Evolutionary conservation across 352 stramenopile species (phyloP), one percentile per base, ranked within the genome.

Genomic region (Pythium grandisporangium): DNA sequence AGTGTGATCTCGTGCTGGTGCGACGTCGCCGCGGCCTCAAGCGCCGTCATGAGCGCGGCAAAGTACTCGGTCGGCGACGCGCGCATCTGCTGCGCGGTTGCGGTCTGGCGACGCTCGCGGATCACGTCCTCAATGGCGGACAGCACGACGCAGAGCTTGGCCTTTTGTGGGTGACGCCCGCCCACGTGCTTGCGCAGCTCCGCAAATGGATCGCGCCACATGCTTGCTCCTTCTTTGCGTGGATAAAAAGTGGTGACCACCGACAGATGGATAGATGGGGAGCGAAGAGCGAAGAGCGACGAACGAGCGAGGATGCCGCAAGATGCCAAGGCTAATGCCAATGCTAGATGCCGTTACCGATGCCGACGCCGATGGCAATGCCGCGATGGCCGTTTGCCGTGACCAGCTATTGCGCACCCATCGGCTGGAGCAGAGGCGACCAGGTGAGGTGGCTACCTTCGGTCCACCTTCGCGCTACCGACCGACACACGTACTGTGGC

Each of bases 31-130:
- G 70, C 73, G 1, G 76, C 73, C 53, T 93, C 80, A 42, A 93
- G 63, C 38, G 74, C 80, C 14, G 80, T 93, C 80, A 93, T 91
- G 42, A 93, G 65, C 45, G 80, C 76, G 11, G 80, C 80, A 45
- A 93, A 93, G 51, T 93, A 93, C 64, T 93, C 80, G 24, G 76
- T 88, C 50, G 65, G 68, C n/a, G 77, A 83, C 40, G 84, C 76
- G 12, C 72, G 52, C 44, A 30, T 16, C 2, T 34, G 32, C 24
- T 6, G 4, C 7, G 12, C 36, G 12, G 22, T 17, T 2, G 23
- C 26, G 25, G 30, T 17, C 10, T 43, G 33, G 47, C 80, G 74
- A 16, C 75, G 77, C 47, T 93, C 80, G 44, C 77, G 66, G 61
- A 93, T 93, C 36, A 93, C 72, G 21, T 93, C 77, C 14, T 65